Evolutionary conservation across 805 yeast genomes (phyloP).

Genomic region (Candida khao-thaluensis): DNA sequence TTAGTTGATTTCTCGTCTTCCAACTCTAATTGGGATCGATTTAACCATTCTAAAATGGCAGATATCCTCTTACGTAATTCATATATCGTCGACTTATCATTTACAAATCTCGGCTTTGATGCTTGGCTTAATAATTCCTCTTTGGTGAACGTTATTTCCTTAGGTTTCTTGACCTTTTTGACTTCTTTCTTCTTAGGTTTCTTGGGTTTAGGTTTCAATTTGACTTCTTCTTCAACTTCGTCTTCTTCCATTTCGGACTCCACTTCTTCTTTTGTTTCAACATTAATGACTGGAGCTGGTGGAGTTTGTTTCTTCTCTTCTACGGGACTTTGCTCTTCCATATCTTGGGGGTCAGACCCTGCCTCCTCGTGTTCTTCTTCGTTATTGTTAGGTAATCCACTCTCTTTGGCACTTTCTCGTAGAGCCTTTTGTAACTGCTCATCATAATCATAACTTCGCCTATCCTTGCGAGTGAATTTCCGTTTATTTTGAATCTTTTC

Average conservation of each 20-base stretch:
- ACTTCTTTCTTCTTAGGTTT: constrained; percentile 16
- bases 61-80: constrained; percentile 88
- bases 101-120: constrained; percentile 81
- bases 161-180: constrained; percentile 15
- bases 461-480: constrained; percentile 27
- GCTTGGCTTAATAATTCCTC: constrained; percentile 63
- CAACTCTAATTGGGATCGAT: constrained; percentile 81
- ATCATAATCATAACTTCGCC: constrained; percentile 38
- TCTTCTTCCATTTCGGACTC: constrained; percentile 17
- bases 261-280: constrained; percentile 12
- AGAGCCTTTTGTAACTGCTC: constrained; percentile 49
- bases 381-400: background rate
- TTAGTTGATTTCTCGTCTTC: constrained; percentile 69
- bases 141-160: constrained; percentile 21
- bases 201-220: constrained; percentile 16
- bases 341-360: background rate
- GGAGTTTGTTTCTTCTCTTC: constrained; percentile 11
- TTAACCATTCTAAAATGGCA: constrained; percentile 88
- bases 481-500: constrained; percentile 17
- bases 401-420: constrained; percentile 48
- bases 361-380: background rate
- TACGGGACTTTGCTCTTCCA: background rate
- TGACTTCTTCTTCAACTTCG: constrained; percentile 13
- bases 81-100: constrained; percentile 65
- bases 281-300: background rate